Conservation (phyloP, 2,329 filamentous ascomycete genomes). For the Ilyonectria destructans region DNA sequence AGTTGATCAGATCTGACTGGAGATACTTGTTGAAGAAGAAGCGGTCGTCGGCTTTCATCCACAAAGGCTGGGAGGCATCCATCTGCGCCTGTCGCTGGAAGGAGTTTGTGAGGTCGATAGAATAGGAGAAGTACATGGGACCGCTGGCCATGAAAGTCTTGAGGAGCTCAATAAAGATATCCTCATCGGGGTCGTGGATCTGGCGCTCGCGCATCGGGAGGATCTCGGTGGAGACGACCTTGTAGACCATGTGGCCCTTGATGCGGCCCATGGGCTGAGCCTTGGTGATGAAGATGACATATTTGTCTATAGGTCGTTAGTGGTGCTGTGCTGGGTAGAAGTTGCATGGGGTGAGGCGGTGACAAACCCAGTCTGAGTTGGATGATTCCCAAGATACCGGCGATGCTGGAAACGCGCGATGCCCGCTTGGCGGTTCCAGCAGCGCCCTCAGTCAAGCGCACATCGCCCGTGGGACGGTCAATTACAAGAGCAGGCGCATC, state of each 20-base stretch:
- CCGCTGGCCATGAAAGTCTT: slow-evolving; percentile 86
- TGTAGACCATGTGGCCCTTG: slow-evolving; percentile 97
- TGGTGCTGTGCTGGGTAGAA: slow-evolving; percentile 31
- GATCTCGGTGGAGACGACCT: slow-evolving; percentile 91
- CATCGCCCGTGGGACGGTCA: slow-evolving; percentile 92
- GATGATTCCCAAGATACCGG: slow-evolving; percentile 94
- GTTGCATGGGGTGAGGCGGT: slow-evolving; percentile 30
- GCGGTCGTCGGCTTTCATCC: slow-evolving; percentile 94
- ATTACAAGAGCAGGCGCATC: slow-evolving; percentile 90
- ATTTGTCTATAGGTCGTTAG: slow-evolving; percentile 78
- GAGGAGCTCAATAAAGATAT: slow-evolving; percentile 88
- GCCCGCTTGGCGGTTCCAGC: slow-evolving; percentile 82
- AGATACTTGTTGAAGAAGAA: slow-evolving; percentile 99
- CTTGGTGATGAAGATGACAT: slow-evolving; percentile 97
- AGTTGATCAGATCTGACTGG: slow-evolving; percentile 92
- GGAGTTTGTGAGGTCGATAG: slow-evolving; percentile 94
- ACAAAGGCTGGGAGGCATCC: slow-evolving; percentile 82
- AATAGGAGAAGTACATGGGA: slow-evolving; percentile 99
- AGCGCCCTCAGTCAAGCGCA: slow-evolving; percentile 87
- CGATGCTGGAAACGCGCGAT: slow-evolving; percentile 87
- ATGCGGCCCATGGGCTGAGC: slow-evolving; percentile 91
- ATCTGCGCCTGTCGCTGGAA: slow-evolving; percentile 93
- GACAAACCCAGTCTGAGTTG: slow-evolving; percentile 88
- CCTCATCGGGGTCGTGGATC: slow-evolving; percentile 93
- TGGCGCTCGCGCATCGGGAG: slow-evolving; percentile 93